Evolutionary conservation across 129 eudicot species (phyloP).

Genomic region (Tagetes erecta): DNA sequence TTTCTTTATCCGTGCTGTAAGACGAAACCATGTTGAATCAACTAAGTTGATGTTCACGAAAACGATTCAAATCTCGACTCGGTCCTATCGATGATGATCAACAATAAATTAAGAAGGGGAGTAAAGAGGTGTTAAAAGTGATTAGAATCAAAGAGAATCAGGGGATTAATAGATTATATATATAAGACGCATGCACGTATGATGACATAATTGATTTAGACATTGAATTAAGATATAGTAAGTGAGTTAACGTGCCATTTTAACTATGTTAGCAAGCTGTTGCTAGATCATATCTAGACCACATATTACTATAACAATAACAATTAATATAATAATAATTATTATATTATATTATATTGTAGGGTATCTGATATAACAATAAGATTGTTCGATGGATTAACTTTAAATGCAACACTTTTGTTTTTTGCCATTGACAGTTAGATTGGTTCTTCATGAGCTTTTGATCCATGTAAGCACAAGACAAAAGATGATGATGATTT

Average conservation of each 20-base stretch:
- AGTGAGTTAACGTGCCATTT: constrained; percentile 37
- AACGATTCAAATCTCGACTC: neutral
- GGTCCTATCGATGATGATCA: neutral
- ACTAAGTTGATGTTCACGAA: neutral
- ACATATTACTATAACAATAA: neutral
- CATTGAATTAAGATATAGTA: constrained; percentile 19
- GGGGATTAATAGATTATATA: constrained; percentile 5
- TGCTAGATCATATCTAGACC: constrained; percentile 22
- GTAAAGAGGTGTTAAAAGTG: neutral
- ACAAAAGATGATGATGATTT: neutral
- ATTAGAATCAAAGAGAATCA: constrained; percentile 6
- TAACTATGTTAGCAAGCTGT: constrained; percentile 40
- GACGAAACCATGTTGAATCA: constrained; percentile 17
- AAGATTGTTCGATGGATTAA: constrained; percentile 2
- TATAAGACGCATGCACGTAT: constrained; percentile 17
- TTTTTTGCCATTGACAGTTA: constrained; percentile 19
- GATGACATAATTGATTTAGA: constrained; percentile 30
- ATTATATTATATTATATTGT: neutral
- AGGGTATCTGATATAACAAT: constrained; percentile 26
- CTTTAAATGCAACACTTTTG: constrained; percentile 7
- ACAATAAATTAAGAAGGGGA: neutral
- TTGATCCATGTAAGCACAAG: neutral
- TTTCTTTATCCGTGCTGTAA: constrained; percentile 10
- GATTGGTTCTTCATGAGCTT: neutral
- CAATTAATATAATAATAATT: no score